phyloP scores from a whole-genome alignment of 2,329 filamentous ascomycete species.

The Exophiala aquamarina region DNA sequence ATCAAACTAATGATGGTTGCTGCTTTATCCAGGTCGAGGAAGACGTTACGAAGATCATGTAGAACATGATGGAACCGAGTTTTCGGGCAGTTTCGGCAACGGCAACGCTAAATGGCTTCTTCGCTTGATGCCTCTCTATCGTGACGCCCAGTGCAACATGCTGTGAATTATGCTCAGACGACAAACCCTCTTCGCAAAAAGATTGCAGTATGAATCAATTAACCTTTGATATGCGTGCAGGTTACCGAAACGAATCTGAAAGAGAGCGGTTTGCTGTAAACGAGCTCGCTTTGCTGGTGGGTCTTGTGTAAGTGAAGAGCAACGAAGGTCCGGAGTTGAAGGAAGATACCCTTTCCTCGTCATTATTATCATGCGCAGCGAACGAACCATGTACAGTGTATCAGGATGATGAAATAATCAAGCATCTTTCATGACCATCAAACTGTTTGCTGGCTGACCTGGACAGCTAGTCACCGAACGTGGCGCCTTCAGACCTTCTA shows the following conservation, averaged over 20 bases:
- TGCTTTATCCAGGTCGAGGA: conserved; percentile 71
- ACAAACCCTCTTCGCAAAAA: background rate
- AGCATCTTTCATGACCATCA: no score
- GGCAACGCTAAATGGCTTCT: no score
- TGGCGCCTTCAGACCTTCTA: no score
- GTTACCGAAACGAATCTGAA: conserved; percentile 19
- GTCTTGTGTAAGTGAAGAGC: no score
- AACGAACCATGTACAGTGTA: background rate
- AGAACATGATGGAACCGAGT: conserved; percentile 34
- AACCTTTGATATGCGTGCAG: conserved; percentile 16
- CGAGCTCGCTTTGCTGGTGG: background rate
- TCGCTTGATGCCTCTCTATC: no score
- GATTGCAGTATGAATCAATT: conserved; percentile 5
- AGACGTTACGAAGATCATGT: conserved; percentile 89
- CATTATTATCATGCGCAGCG: conserved; percentile 2
- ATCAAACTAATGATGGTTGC: conserved; percentile 30
- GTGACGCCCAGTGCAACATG: background rate
- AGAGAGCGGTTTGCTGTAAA: conserved; percentile 10
- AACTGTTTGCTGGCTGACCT: no score
- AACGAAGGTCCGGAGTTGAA: no score
- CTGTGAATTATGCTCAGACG: background rate
- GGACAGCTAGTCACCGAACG: no score
- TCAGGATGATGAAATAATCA: no score
- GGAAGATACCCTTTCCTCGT: no score
- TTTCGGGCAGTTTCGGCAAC: background rate